These are phyloP conservation scores for Puccinia novopanici DNA, from an alignment of 1,284 basidiomycete genomes.

Conservation along the genomic window DNA sequence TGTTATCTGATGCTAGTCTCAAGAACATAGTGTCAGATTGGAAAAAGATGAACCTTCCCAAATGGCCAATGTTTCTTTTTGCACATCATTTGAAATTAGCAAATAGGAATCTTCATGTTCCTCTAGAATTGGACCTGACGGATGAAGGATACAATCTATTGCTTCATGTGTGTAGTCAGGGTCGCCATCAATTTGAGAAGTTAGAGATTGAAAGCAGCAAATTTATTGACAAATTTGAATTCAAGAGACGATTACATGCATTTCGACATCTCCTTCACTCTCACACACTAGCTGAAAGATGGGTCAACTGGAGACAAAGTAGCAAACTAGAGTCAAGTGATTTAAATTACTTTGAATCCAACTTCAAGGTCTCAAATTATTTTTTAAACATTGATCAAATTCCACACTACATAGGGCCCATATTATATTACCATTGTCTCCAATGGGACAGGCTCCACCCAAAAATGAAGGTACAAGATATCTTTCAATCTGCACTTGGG, in stretches of 20 bases:
- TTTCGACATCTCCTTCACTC: neutral
- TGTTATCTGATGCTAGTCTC: neutral
- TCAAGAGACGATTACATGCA: neutral
- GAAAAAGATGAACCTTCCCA: neutral
- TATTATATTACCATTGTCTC: neutral
- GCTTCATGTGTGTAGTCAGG: neutral
- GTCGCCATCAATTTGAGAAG: neutral
- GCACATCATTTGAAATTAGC: slow-evolving; percentile 14
- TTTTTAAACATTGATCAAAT: neutral
- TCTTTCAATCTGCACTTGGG: neutral
- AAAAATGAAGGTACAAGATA: neutral
- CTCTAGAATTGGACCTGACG: neutral
- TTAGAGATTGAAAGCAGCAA: slow-evolving; percentile 14
- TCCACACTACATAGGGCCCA: neutral
- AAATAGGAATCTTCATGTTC: neutral
- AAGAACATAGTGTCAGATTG: slow-evolving; percentile 1
- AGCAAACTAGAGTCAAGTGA: neutral
- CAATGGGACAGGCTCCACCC: neutral
- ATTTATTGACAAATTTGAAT: slow-evolving; percentile 6
- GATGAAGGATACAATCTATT: neutral
- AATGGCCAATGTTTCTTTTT: slow-evolving; percentile 6
- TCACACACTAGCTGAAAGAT: neutral
- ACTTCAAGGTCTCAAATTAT: neutral
- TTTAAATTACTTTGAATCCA: neutral
- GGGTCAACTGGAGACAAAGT: neutral